phyloP scores from a whole-genome alignment of 164 flowering plant genomes.

The Nelumbo lutea region DNA sequence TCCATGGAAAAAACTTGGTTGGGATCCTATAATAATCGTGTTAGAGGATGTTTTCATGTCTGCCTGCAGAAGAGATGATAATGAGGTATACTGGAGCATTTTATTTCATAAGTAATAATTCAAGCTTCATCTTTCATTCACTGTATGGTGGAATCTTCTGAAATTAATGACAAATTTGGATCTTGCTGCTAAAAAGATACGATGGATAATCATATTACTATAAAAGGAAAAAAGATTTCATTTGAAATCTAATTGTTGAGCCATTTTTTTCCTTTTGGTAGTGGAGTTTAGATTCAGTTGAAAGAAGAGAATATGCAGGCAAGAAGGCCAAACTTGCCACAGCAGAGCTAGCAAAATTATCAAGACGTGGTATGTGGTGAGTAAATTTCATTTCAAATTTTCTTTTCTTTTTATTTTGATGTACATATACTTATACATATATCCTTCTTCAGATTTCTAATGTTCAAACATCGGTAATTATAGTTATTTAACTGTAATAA shows the following conservation, averaged over 20 bases:
- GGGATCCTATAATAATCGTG: conserved; percentile 74
- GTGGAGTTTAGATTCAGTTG: conserved; percentile 75
- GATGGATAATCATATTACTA: not conserved
- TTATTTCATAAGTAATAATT: not conserved
- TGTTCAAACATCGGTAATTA: too few relatives aligned
- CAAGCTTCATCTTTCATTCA: not conserved
- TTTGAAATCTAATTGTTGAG: not conserved
- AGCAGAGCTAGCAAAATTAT: conserved; percentile 86
- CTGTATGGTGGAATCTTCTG: not conserved
- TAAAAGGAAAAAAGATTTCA: conserved; percentile 4
- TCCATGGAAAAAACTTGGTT: conserved; percentile 89
- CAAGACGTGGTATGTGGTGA: conserved; percentile 85
- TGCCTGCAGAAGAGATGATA: conserved; percentile 57
- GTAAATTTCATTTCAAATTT: conserved; percentile 15
- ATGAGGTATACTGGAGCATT: conserved; percentile 40
- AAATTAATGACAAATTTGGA: not conserved
- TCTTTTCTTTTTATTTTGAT: too few relatives aligned
- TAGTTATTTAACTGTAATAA: too few relatives aligned
- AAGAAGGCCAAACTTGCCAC: conserved; percentile 94
- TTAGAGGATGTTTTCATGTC: conserved; percentile 69
- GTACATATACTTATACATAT: too few relatives aligned
- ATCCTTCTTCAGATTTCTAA: too few relatives aligned
- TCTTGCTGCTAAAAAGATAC: conserved; percentile 1
- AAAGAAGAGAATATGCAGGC: conserved; percentile 72
- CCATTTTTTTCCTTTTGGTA: conserved; percentile 17